Evolutionary conservation across 2,329 filamentous ascomycete genomes (phyloP).

Genomic region (Colletotrichum nymphaeae): DNA sequence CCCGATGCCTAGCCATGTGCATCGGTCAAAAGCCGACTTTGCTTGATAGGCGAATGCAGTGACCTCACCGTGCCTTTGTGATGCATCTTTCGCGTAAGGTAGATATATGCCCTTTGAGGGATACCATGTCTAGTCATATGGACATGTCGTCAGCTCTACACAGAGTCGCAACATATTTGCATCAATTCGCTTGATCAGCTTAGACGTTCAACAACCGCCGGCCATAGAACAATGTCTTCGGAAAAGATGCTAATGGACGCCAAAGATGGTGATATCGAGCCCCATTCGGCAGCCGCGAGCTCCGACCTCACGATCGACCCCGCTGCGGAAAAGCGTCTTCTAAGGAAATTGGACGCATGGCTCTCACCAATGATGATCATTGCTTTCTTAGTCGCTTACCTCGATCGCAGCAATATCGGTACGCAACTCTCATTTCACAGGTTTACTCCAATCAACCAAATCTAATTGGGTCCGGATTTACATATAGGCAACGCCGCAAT

Average conservation of each 20-base stretch:
- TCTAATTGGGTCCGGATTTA: constrained; percentile 9
- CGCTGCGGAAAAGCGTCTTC: constrained; percentile 32
- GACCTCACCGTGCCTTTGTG: constrained; percentile 16
- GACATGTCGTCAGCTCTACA: neutral
- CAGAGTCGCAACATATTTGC: neutral
- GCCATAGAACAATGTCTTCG: neutral
- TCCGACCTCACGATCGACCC: constrained; percentile 19
- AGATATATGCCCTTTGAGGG: constrained; percentile 23
- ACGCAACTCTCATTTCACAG: neutral
- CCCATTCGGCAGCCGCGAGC: constrained; percentile 1
- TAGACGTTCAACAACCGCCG: too few species aligned
- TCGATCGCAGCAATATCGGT: constrained; percentile 44
- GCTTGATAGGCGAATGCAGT: constrained; percentile 30
- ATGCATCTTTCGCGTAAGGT: neutral
- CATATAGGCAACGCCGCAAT: constrained; percentile 48
- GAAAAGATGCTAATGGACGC: constrained; percentile 25
- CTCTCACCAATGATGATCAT: constrained; percentile 37
- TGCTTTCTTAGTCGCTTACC: constrained; percentile 45
- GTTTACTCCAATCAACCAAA: rapidly evolving
- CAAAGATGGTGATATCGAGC: constrained; percentile 21
- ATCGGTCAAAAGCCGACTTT: constrained; percentile 14
- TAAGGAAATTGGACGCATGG: constrained; percentile 41
- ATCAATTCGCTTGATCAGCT: neutral
- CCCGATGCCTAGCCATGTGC: constrained; percentile 11
- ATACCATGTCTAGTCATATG: neutral